Evolutionary conservation across 805 yeast species (phyloP).

Genomic region (Spathaspora boniae): DNA sequence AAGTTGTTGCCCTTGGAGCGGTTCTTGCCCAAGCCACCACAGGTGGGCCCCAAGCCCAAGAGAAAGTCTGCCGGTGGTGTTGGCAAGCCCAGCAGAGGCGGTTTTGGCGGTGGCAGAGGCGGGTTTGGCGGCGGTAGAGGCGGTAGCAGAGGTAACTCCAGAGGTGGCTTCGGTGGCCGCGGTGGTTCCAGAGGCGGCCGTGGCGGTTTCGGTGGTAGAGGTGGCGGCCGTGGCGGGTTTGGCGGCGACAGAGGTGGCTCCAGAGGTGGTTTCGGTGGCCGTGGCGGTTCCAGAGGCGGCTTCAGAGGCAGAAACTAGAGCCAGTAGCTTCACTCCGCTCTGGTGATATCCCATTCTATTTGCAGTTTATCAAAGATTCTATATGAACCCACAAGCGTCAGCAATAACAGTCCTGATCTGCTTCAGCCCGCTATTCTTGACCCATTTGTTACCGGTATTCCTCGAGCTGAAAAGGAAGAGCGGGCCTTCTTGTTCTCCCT

Average conservation of each 20-base stretch:
- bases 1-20: conserved; percentile 93
- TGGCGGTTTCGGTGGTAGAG: conserved; percentile 25
- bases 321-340: no score
- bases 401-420: no score
- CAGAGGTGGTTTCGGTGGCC: conserved; percentile 34
- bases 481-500: conserved; percentile 1
- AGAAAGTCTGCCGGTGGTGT: conserved; percentile 62
- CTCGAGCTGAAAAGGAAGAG: conserved; percentile 8
- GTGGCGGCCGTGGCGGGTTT: conserved; percentile 34
- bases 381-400: no score
- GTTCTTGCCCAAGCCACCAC: conserved; percentile 95
- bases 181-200: conserved; percentile 46
- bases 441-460: no score
- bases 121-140: conserved; percentile 40
- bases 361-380: conserved; percentile 15
- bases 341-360: no score
- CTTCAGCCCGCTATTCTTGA: no score
- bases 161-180: conserved; percentile 40
- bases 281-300: conserved; percentile 43
- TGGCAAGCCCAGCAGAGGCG: conserved; percentile 41
- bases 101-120: conserved; percentile 38
- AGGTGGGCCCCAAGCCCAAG: conserved; percentile 76
- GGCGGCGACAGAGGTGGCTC: conserved; percentile 20
- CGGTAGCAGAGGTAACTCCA: conserved; percentile 40
- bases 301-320: conserved; percentile 44